Evolutionary conservation across 2,329 filamentous ascomycete species (phyloP).

Genomic region (Penicillium fuscoglaucum): DNA sequence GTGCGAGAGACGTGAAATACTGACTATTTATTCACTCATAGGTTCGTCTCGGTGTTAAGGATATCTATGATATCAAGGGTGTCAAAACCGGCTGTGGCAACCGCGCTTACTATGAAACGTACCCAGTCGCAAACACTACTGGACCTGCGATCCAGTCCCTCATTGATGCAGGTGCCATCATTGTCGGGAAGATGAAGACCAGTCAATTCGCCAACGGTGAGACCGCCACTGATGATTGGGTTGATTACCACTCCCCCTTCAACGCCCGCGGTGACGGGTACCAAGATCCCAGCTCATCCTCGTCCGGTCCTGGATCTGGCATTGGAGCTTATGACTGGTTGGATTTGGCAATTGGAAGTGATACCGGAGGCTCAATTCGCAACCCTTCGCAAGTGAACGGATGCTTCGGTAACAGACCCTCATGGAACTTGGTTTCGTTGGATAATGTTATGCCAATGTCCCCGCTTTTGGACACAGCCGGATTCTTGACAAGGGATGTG

Average conservation of each 20-base stretch:
- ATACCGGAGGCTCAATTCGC: slow-evolving; percentile 44
- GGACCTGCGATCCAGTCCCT: slow-evolving; percentile 55
- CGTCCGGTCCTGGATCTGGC: slow-evolving; percentile 28
- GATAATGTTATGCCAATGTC: slow-evolving; percentile 52
- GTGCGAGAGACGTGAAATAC: not conserved
- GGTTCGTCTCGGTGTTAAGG: slow-evolving; percentile 57
- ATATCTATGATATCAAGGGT: slow-evolving; percentile 61
- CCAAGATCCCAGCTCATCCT: slow-evolving; percentile 31
- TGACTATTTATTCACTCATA: not conserved
- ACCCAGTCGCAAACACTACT: slow-evolving; percentile 49
- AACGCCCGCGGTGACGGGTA: slow-evolving; percentile 43
- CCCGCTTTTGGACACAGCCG: slow-evolving; percentile 47
- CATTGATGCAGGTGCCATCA: slow-evolving; percentile 58
- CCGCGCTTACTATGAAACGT: slow-evolving; percentile 58
- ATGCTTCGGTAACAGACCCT: slow-evolving; percentile 53
- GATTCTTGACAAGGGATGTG: slow-evolving; percentile 39
- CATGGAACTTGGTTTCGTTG: slow-evolving; percentile 44
- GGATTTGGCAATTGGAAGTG: slow-evolving; percentile 52
- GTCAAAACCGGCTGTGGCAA: slow-evolving; percentile 59
- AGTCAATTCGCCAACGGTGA: slow-evolving; percentile 38
- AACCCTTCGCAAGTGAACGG: slow-evolving; percentile 52
- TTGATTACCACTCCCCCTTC: slow-evolving; percentile 41
- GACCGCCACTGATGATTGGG: slow-evolving; percentile 31
- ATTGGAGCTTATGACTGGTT: slow-evolving; percentile 44
- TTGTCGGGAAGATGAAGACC: slow-evolving; percentile 40